These are phyloP conservation scores for Cylindrodendrum hubeiense DNA, from an alignment of 2,329 filamentous ascomycete genomes.

Conservation along the genomic window DNA sequence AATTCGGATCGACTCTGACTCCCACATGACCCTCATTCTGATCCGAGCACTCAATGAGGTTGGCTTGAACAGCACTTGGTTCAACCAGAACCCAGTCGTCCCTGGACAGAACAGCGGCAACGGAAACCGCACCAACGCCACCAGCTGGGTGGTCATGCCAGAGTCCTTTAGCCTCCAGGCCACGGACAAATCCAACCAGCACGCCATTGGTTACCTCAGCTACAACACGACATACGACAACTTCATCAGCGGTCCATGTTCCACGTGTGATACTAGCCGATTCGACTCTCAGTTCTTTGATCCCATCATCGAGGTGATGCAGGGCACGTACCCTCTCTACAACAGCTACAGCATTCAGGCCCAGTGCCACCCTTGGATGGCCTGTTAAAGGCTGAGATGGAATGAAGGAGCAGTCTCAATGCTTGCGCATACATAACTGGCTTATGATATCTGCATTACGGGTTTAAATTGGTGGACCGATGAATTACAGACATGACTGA, in stretches of 20 bases:
- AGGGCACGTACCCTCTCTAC: constrained; percentile 54
- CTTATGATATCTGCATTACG: constrained; percentile 23
- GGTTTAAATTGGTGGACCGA: constrained; percentile 20
- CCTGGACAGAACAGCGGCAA: constrained; percentile 48
- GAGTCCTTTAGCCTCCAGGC: constrained; percentile 52
- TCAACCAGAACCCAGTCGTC: constrained; percentile 54
- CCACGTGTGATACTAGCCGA: constrained; percentile 50
- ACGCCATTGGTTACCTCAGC: constrained; percentile 49
- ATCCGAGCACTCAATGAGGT: constrained; percentile 55
- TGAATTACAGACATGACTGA: constrained; percentile 23
- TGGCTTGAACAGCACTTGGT: constrained; percentile 54
- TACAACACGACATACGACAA: constrained; percentile 55
- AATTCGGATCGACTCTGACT: constrained; percentile 53
- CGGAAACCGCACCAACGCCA: constrained; percentile 39
- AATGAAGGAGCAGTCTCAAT: background rate
- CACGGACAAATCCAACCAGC: constrained; percentile 48
- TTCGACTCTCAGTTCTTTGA: constrained; percentile 54
- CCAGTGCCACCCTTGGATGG: constrained; percentile 55
- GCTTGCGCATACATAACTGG: background rate
- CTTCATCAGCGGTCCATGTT: constrained; percentile 52
- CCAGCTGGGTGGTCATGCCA: constrained; percentile 55
- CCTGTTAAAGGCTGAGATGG: constrained; percentile 43
- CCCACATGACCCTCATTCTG: constrained; percentile 54
- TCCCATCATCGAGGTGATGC: constrained; percentile 52
- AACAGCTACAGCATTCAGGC: constrained; percentile 54